A percentile compares a stretch with the other conserved stretches of the same genome.
These are phyloP conservation scores for Fusarium annulatum DNA, from an alignment of 2,329 filamentous ascomycete genomes.

Conservation along the genomic window DNA sequence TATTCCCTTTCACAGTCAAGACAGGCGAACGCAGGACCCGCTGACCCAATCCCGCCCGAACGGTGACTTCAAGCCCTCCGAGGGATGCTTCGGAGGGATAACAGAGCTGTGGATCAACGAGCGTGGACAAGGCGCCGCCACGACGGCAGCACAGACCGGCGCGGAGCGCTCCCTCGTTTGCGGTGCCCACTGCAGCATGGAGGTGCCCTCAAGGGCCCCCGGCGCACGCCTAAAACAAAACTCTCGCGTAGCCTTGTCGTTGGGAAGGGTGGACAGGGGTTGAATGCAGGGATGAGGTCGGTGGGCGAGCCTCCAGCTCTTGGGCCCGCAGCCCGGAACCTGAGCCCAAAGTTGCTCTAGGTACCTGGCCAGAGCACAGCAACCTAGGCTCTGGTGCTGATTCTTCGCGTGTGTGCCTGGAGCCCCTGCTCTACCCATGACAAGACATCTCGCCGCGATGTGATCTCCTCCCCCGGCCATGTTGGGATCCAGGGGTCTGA, in stretches of 20 bases:
- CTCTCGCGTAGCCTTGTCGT: slow-evolving; percentile 44
- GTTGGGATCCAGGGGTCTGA: slow-evolving; percentile 43
- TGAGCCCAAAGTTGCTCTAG: slow-evolving; percentile 40
- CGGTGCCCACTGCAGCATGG: not conserved
- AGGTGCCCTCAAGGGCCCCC: slow-evolving; percentile 17
- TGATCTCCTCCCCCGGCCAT: slow-evolving; percentile 40
- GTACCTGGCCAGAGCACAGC: slow-evolving; percentile 39
- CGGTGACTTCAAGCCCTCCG: slow-evolving; percentile 36
- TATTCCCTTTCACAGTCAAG: slow-evolving; percentile 32
- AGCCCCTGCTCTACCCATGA: slow-evolving; percentile 32
- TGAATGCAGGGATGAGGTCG: slow-evolving; percentile 36
- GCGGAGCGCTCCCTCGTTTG: slow-evolving; percentile 34
- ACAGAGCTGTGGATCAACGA: slow-evolving; percentile 34
- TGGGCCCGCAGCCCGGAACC: slow-evolving; percentile 28
- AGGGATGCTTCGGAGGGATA: slow-evolving; percentile 41
- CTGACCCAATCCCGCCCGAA: slow-evolving; percentile 30
- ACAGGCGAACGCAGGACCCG: slow-evolving; percentile 28
- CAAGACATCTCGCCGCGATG: slow-evolving; percentile 35
- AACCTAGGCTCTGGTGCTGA: slow-evolving; percentile 11
- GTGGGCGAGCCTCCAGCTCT: slow-evolving; percentile 31
- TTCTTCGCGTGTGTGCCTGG: slow-evolving; percentile 18
- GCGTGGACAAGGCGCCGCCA: slow-evolving; percentile 44
- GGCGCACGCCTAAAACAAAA: slow-evolving; percentile 41
- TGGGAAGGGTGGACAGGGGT: slow-evolving; percentile 37
- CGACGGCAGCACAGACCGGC: slow-evolving; percentile 45